Conservation (phyloP, 148 eudicot species). For the Hydrangea macrophylla region DNA sequence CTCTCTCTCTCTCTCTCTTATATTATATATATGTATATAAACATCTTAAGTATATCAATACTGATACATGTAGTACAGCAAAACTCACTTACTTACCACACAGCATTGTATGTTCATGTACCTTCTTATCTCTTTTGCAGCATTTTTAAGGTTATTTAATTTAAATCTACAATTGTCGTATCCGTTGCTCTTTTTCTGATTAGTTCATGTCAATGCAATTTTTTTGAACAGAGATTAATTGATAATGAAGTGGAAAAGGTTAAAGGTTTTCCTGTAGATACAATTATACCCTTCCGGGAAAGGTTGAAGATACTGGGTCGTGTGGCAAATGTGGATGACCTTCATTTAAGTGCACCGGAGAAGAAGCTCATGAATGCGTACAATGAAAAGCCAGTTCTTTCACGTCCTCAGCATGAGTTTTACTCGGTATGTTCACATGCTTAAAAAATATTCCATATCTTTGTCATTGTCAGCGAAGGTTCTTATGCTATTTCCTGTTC, state of each 20-base stretch:
- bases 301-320: slow-evolving; percentile 93
- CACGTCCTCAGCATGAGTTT: slow-evolving; percentile 98
- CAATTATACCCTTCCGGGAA: slow-evolving; percentile 75
- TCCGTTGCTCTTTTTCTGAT: neutral
- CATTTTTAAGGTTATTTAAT: neutral
- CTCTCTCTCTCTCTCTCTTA: no score
- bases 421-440: slow-evolving; percentile 46
- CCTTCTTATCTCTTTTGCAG: neutral
- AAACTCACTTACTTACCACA: no score
- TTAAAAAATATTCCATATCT: neutral
- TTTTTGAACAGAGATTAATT: slow-evolving; percentile 52
- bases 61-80: no score
- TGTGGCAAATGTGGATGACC: slow-evolving; percentile 80
- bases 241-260: slow-evolving; percentile 86
- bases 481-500: neutral
- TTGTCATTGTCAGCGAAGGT: neutral
- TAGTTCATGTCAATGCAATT: neutral
- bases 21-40: no score
- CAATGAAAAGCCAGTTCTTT: slow-evolving; percentile 94
- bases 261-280: slow-evolving; percentile 71
- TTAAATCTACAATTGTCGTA: neutral
- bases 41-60: no score
- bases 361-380: slow-evolving; percentile 85
- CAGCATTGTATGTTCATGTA: neutral
- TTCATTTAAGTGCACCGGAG: slow-evolving; percentile 73